Conservation (phyloP, 345 rosid species). For the Leavenworthia alabamica region DNA sequence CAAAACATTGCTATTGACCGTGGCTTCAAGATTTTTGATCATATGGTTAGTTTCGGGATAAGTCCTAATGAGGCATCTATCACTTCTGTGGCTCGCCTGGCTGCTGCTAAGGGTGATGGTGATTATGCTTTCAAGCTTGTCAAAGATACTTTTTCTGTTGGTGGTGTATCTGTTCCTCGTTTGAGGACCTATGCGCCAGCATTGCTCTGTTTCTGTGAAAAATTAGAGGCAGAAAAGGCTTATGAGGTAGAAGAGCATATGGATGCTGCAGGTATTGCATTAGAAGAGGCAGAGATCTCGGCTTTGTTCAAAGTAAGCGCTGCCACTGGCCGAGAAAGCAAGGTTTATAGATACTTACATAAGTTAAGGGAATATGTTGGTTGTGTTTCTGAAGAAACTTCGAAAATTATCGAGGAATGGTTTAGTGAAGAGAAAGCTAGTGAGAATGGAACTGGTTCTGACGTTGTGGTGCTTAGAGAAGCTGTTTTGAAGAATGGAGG, state of each 20-base stretch:
- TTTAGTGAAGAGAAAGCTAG: constrained; percentile 36
- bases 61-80: constrained; percentile 67
- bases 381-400: constrained; percentile 52
- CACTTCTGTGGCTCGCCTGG: constrained; percentile 56
- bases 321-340: constrained; percentile 38
- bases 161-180: constrained; percentile 39
- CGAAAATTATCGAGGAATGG: constrained; percentile 52
- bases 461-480: constrained; percentile 35
- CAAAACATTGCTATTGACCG: constrained; percentile 24
- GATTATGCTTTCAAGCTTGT: constrained; percentile 62
- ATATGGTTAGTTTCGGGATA: constrained; percentile 43
- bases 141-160: constrained; percentile 34
- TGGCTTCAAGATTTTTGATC: constrained; percentile 55
- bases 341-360: constrained; percentile 70
- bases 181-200: constrained; percentile 72
- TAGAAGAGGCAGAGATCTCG: constrained; percentile 64
- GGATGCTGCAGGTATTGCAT: constrained; percentile 37
- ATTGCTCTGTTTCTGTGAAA: constrained; percentile 66
- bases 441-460: constrained; percentile 29
- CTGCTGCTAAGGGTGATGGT: constrained; percentile 71
- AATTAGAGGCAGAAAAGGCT: constrained; percentile 58
- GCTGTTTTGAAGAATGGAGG: constrained; percentile 62
- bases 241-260: constrained; percentile 77
- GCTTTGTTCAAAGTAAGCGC: constrained; percentile 66
- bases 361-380: constrained; percentile 56